Base-by-base conservation (phyloP, 768 basidiomycete species). In the Strobilomyces echinocephalus region DNA sequence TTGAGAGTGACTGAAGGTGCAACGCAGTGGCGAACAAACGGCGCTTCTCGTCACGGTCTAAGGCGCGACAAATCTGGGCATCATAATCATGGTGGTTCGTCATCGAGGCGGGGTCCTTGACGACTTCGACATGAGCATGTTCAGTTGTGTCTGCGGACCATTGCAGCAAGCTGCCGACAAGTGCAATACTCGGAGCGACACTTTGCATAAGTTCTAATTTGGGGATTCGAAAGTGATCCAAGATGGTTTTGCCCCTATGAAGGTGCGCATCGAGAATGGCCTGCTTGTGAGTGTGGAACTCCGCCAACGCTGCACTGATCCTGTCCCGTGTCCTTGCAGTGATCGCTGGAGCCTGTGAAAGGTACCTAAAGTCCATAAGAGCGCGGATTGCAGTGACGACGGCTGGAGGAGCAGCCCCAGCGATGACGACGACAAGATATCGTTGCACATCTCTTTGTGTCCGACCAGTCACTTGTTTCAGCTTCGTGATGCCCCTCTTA, bases 391-490 rank as follows among this genome's bases (percentile, higher is more conserved):
- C 67, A 36, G 50, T 55, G n/a, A 78, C 52, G 46, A 77, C 69
- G 8, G 49, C 9, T 4, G 30, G 34, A 1, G 68, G 41, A 26
- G 26, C 49, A 48, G 60, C 67, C n/a, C 69, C 71, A 41, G 71
- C 68, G 35, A 76, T 69, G 11, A 73, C 54, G 8, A 60, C 41
- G 8, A 79, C 41, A 8, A 77, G 53, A 41, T 70, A 70, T 7
- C 57, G 52, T 53, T 77, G 66, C 1, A 76, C 59, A 28, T 78
- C 69, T 3, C 70, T 43, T 49, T 77, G 72, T 28, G 72, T 72
- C 10, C 66, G 34, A 0, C 75, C 73, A 24, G 72, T 72, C 0
- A 74, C 70, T 54, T 78, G 76, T 43, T 76, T 76, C 10, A 77
- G 51, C 12, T 59, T 57, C 4, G 69, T 73, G n/a, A 78, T 72